A percentile compares a stretch with the other conserved stretches of the same genome.
Evolutionary conservation across 495 filamentous ascomycete species (phyloP).

Genomic region (Copromyces sp.): DNA sequence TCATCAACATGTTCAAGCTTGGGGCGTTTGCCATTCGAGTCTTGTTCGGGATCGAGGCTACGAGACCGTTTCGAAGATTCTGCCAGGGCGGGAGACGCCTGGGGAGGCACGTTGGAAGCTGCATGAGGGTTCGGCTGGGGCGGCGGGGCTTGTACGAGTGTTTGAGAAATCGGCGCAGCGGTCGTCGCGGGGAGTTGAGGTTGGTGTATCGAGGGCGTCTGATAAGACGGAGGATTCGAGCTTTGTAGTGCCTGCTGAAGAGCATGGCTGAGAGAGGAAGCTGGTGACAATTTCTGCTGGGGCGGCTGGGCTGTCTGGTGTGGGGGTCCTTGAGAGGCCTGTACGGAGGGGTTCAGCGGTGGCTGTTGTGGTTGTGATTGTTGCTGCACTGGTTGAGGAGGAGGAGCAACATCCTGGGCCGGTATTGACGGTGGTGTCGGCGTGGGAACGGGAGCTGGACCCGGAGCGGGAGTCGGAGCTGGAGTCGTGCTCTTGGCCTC

Average conservation of each 20-base stretch:
- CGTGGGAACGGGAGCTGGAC: not conserved
- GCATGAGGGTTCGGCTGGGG: not conserved
- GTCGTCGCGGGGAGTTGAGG: not conserved
- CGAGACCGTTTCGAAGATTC: not conserved
- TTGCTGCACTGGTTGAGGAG: not conserved
- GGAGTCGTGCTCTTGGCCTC: not conserved
- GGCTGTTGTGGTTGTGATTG: not conserved
- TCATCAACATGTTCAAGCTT: not conserved
- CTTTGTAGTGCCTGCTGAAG: not conserved
- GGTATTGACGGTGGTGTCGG: not conserved
- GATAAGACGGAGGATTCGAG: not conserved
- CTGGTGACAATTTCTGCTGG: slow-evolving; percentile 2
- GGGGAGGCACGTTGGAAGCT: not conserved
- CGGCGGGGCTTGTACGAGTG: not conserved
- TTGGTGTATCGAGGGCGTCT: not conserved
- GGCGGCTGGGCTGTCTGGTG: not conserved
- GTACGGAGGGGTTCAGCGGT: not conserved
- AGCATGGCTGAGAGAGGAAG: not conserved
- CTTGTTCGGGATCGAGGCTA: not conserved
- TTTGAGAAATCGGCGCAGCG: not conserved
- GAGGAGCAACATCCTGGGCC: not conserved
- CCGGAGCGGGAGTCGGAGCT: not conserved
- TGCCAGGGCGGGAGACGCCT: not conserved
- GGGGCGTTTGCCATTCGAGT: not conserved
- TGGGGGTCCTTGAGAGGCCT: not conserved